These are phyloP conservation scores for Penicillium italicum DNA, from an alignment of 2,329 filamentous ascomycete species.

Conservation along the genomic window DNA sequence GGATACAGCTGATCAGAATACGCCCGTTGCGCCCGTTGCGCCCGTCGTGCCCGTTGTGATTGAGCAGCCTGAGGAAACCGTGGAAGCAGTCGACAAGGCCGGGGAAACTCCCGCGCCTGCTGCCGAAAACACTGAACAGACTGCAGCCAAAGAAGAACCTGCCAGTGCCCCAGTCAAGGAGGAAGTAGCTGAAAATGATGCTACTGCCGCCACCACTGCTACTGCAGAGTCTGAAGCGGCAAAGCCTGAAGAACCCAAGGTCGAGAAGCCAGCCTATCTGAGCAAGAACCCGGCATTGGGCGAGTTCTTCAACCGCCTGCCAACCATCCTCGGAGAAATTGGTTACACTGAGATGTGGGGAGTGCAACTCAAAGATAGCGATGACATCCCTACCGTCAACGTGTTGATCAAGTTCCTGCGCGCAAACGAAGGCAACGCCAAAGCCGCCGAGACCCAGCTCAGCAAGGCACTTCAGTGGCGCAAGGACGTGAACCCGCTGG, in stretches of 20 bases:
- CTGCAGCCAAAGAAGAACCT: slow-evolving; percentile 4
- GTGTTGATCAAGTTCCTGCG: slow-evolving; percentile 91
- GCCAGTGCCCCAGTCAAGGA: neutral
- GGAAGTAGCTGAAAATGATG: neutral
- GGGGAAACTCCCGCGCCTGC: slow-evolving; percentile 10
- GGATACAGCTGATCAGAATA: slow-evolving; percentile 18
- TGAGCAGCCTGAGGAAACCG: slow-evolving; percentile 16
- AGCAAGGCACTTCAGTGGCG: slow-evolving; percentile 78
- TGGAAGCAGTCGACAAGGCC: slow-evolving; percentile 12
- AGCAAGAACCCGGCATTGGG: slow-evolving; percentile 45
- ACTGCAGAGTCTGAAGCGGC: slow-evolving; percentile 12
- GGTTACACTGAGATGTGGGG: slow-evolving; percentile 82
- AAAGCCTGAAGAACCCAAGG: slow-evolving; percentile 21
- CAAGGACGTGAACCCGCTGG: slow-evolving; percentile 67
- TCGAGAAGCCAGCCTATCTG: slow-evolving; percentile 35
- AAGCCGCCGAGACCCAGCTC: slow-evolving; percentile 73
- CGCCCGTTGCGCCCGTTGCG: neutral
- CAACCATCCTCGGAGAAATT: slow-evolving; percentile 55
- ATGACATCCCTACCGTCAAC: slow-evolving; percentile 71
- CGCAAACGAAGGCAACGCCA: slow-evolving; percentile 74
- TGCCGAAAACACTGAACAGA: slow-evolving; percentile 3
- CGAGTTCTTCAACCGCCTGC: slow-evolving; percentile 57
- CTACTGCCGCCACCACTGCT: slow-evolving; percentile 4
- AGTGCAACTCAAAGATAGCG: slow-evolving; percentile 56
- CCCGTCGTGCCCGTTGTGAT: slow-evolving; percentile 5